A percentile compares a stretch with the other conserved stretches of the same genome.
Evolutionary conservation across 1,284 basidiomycete species (phyloP).

Genomic region (Fistulinella cinereoalba): DNA sequence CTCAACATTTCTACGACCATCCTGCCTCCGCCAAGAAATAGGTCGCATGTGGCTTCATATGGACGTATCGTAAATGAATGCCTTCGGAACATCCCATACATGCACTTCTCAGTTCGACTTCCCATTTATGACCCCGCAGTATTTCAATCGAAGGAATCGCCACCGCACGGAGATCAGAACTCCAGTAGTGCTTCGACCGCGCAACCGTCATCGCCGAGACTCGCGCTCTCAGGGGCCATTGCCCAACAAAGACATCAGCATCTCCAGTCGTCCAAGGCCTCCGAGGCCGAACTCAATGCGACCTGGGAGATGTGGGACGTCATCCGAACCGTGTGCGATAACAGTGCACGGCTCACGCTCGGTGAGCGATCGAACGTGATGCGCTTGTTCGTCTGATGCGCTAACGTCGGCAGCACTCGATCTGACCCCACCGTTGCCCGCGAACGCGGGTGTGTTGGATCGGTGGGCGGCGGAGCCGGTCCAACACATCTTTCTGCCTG

Average conservation of each 20-base stretch:
- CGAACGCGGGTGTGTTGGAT: constrained; percentile 60
- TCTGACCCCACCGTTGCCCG: constrained; percentile 82
- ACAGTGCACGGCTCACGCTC: constrained; percentile 77
- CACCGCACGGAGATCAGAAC: constrained; percentile 27
- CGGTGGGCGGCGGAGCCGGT: constrained; percentile 95
- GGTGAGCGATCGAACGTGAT: constrained; percentile 63
- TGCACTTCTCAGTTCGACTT: constrained; percentile 77
- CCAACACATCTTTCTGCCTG: constrained; percentile 83
- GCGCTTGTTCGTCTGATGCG: constrained; percentile 7
- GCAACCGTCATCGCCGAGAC: constrained; percentile 36
- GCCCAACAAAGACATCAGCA: constrained; percentile 13
- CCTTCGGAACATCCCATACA: constrained; percentile 66
- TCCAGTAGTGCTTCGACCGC: constrained; percentile 17
- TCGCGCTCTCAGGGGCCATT: constrained; percentile 31
- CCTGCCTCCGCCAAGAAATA: constrained; percentile 87
- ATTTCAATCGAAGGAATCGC: constrained; percentile 40
- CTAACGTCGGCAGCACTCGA: constrained; percentile 70
- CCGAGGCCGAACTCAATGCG: constrained; percentile 67
- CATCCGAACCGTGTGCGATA: constrained; percentile 85
- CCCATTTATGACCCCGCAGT: constrained; percentile 78
- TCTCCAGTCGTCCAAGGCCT: constrained; percentile 29
- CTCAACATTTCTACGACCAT: constrained; percentile 84
- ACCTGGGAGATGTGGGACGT: constrained; percentile 99
- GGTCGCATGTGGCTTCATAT: constrained; percentile 85
- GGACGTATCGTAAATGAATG: constrained; percentile 85